Conservation (phyloP, 441 rosid species). For the Erodium chrysanthum region DNA sequence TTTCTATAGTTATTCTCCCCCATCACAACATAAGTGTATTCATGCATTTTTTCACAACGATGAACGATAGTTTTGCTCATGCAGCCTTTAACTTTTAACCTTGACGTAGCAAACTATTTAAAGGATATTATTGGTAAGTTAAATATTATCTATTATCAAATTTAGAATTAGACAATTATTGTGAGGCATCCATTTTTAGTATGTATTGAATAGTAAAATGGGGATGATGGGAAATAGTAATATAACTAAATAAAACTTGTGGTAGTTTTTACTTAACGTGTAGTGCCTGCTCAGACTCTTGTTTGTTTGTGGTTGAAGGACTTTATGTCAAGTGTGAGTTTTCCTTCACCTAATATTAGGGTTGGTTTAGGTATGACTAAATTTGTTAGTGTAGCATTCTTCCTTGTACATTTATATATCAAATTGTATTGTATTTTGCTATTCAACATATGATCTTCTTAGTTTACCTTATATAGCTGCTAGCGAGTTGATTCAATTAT, state of each 20-base stretch:
- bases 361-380: not conserved
- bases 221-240: not conserved
- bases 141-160: not conserved
- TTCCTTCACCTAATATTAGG: not conserved
- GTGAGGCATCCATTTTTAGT: not conserved
- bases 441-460: too few relatives aligned
- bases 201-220: not conserved
- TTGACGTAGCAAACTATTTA: not conserved
- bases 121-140: not conserved
- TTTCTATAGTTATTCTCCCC: not conserved
- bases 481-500: not conserved
- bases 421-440: too few relatives aligned
- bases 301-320: not conserved
- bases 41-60: not conserved
- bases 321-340: not conserved
- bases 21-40: not conserved
- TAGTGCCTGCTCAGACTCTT: not conserved
- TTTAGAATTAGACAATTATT: not conserved
- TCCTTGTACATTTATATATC: too few relatives aligned
- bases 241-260: too few relatives aligned
- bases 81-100: not conserved
- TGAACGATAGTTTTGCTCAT: not conserved
- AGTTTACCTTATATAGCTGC: not conserved
- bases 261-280: not conserved
- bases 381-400: not conserved